A percentile compares a stretch with the other conserved stretches of the same genome.
Evolutionary conservation across 2,329 filamentous ascomycete genomes (phyloP).

Genomic region (Penicillium sp.): DNA sequence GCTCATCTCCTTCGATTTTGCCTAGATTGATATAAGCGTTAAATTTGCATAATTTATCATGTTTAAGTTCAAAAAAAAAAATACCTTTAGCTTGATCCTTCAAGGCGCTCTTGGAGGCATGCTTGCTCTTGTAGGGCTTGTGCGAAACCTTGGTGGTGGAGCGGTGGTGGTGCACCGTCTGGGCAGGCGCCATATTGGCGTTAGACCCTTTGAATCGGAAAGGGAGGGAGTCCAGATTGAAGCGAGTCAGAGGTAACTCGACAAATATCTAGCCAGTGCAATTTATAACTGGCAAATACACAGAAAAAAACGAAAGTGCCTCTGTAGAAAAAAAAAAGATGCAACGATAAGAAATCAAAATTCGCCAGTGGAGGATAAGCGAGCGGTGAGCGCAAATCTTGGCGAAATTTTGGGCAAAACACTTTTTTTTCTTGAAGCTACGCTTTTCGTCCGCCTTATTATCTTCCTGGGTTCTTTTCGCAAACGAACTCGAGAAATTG

Average conservation of each 20-base stretch:
- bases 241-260: background rate
- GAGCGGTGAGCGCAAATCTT: conserved; percentile 36
- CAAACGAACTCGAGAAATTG: conserved; percentile 5
- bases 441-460: conserved; percentile 5
- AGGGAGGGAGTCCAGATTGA: conserved; percentile 59
- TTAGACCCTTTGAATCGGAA: conserved; percentile 77
- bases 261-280: background rate
- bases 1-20: conserved; percentile 71
- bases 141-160: conserved; percentile 85
- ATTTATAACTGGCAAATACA: conserved; percentile 1
- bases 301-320: conserved; percentile 2
- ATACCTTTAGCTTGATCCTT: conserved; percentile 82
- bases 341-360: conserved; percentile 33
- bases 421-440: conserved; percentile 20
- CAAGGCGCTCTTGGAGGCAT: conserved; percentile 82
- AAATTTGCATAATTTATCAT: background rate
- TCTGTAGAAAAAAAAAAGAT: conserved; percentile 13
- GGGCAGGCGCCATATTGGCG: conserved; percentile 70
- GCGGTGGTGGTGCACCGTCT: conserved; percentile 72
- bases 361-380: conserved; percentile 39
- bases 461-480: conserved; percentile 8
- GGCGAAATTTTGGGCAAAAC: conserved; percentile 37
- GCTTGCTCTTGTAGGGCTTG: conserved; percentile 90
- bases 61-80: conserved; percentile 4
- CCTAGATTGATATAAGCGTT: conserved; percentile 51